Base-by-base conservation (phyloP, 257 asterid species). In the Knoxia roxburghii region DNA sequence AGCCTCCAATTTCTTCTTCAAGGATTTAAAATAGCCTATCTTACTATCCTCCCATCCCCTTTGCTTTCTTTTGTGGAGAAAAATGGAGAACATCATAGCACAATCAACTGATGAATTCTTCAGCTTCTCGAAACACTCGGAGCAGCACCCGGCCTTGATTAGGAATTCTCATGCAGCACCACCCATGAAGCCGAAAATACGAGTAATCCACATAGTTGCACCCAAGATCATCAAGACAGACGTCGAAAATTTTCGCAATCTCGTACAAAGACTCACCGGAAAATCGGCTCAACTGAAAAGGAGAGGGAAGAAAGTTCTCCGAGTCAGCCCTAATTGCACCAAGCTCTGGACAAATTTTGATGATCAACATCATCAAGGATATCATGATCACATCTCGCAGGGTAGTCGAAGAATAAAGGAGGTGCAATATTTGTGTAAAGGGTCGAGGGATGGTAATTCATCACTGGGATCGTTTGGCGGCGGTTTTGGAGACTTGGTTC, bases 221-320 rank as follows among this genome's bases (percentile, higher is more conserved):
- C 96, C 96, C 7, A 76, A 88, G 53, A 81, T 90, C 72, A 90
- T 90, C 63, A 86, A 82, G 76, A 84, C 95, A 7, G 85, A 83
- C 37, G 92, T 73, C 7, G 80, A 82, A 56, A 79, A 86, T 52
- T 90, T 90, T 74, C 78, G 87, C 12, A 83, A 76, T 73, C 87
- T 90, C 24, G 97, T 90, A 2, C 97, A 90, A 63, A 84, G 84
- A 68, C 89, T 90, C 53, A 90, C 97, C 0, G 97, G 97, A 39
- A 90, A 85, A 77, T 77, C 85, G 6, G 81, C 37, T n/a, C 79
- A 65, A 60, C 68, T n/a, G 20, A 74, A 68, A 67, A 72, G 32
- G 39, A 73, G 70, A 11, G 56, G 29, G 7, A 56, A 26, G 14
- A 79, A 72, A 64, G 59, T 18, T 20, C 72, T 49, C 2, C 55